A percentile compares a stretch with the other conserved stretches of the same genome.
These are phyloP conservation scores for Xylogone sp. DNA, from an alignment of 2,329 filamentous ascomycete species.

Conservation along the genomic window DNA sequence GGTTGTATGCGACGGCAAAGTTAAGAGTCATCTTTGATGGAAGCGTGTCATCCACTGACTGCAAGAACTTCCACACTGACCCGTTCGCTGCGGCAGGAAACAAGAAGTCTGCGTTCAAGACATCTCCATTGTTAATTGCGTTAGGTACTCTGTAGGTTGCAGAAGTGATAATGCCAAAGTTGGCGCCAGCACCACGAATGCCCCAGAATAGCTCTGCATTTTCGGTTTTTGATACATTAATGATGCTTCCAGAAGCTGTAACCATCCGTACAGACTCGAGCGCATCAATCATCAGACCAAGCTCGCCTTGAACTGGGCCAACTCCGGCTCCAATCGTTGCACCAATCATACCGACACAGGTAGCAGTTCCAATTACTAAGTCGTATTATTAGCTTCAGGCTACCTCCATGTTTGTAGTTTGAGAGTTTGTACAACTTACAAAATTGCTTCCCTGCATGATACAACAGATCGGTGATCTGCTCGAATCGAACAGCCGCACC, in stretches of 20 bases:
- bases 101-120: not conserved
- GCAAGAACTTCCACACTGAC: not conserved
- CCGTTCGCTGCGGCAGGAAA: not conserved
- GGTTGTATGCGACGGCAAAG: too few species aligned
- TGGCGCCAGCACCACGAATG: constrained; percentile 25
- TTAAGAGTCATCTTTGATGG: not conserved
- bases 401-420: too few species aligned
- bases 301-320: constrained; percentile 2
- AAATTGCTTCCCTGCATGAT: not conserved
- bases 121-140: not conserved
- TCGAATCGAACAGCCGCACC: constrained; percentile 1
- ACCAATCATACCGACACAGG: constrained; percentile 5
- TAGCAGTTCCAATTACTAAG: not conserved
- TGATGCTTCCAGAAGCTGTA: constrained; percentile 20
- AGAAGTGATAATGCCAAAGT: constrained; percentile 4
- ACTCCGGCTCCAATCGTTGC: constrained; percentile 7
- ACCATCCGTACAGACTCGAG: constrained; percentile 17
- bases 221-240: constrained; percentile 11
- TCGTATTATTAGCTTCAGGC: too few species aligned
- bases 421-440: too few species aligned
- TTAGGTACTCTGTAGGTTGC: constrained; percentile 2
- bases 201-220: constrained; percentile 28
- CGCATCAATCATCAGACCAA: constrained; percentile 4
- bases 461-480: not conserved
- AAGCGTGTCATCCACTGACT: not conserved